These are phyloP conservation scores for Neopestalotiopsis sp. DNA, from an alignment of 2,329 filamentous ascomycete genomes.

Conservation along the genomic window DNA sequence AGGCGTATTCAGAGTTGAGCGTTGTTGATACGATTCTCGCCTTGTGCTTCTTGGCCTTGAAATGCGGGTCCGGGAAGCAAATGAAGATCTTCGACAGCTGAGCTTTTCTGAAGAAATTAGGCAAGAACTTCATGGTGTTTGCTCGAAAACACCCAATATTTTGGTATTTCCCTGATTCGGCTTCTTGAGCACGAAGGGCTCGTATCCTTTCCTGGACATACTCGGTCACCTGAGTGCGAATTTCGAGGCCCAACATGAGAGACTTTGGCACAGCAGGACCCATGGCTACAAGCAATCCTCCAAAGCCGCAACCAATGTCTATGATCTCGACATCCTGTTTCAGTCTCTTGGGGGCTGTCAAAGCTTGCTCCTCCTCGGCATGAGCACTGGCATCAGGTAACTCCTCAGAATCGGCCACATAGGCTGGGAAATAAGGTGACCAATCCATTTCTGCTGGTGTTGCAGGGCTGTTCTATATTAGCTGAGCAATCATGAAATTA, in stretches of 20 bases:
- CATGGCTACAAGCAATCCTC: conserved; percentile 85
- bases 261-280: conserved; percentile 81
- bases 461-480: conserved; percentile 64
- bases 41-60: conserved; percentile 97
- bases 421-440: conserved; percentile 82
- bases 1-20: conserved; percentile 92
- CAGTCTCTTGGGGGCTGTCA: conserved; percentile 42
- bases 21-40: conserved; percentile 90
- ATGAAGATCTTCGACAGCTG: conserved; percentile 94
- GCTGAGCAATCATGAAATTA: conserved; percentile 1
- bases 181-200: conserved; percentile 74
- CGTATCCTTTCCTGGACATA: conserved; percentile 89
- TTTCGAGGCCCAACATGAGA: conserved; percentile 89
- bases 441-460: conserved; percentile 89
- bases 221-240: conserved; percentile 86
- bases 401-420: conserved; percentile 49
- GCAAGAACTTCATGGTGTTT: conserved; percentile 99
- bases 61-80: conserved; percentile 98
- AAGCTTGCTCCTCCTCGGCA: conserved; percentile 19
- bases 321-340: conserved; percentile 83
- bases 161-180: conserved; percentile 65
- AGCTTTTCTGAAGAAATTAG: conserved; percentile 86
- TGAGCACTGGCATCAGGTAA: conserved; percentile 30
- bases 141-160: conserved; percentile 89
- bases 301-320: conserved; percentile 97